Percentiles rank a stretch among this genome's conserved stretches.
Conservation (phyloP, 495 filamentous ascomycete genomes). For the Aspergillus asperescens region DNA sequence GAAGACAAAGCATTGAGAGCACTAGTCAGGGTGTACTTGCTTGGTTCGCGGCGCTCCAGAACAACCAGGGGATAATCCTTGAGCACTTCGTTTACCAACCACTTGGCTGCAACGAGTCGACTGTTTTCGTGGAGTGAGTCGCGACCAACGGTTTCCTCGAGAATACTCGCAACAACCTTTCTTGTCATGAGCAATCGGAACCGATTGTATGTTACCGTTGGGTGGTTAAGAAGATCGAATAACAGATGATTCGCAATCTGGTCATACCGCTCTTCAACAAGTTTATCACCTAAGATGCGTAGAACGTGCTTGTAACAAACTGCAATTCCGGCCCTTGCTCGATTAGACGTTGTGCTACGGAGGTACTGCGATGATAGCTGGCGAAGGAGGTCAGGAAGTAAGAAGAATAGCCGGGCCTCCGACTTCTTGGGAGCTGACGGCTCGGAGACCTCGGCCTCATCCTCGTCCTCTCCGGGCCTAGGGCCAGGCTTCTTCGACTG, state of each 20-base stretch:
- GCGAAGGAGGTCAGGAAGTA: constrained; percentile 71
- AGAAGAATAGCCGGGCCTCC: constrained; percentile 62
- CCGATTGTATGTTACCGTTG: constrained; percentile 72
- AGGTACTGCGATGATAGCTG: constrained; percentile 80
- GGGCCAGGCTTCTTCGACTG: constrained; percentile 63
- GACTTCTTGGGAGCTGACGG: constrained; percentile 65
- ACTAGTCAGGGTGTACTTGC: constrained; percentile 76
- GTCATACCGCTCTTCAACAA: constrained; percentile 73
- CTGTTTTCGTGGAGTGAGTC: constrained; percentile 83
- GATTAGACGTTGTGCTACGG: constrained; percentile 73
- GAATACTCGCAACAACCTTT: constrained; percentile 74
- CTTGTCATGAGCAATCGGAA: constrained; percentile 83
- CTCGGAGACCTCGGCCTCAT: constrained; percentile 64
- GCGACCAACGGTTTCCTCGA: constrained; percentile 78
- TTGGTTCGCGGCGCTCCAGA: constrained; percentile 85
- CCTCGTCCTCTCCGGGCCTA: constrained; percentile 66
- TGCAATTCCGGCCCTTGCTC: constrained; percentile 73
- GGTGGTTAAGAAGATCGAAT: constrained; percentile 70
- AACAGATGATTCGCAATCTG: constrained; percentile 77
- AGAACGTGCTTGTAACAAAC: constrained; percentile 81
- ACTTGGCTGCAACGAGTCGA: constrained; percentile 73
- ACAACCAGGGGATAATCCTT: constrained; percentile 93
- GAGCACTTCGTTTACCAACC: constrained; percentile 78
- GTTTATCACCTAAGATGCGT: constrained; percentile 64
- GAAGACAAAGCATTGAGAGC: constrained; percentile 75